Evolutionary conservation across 257 asterid species (phyloP).

Genomic region (Solanum phureja): DNA sequence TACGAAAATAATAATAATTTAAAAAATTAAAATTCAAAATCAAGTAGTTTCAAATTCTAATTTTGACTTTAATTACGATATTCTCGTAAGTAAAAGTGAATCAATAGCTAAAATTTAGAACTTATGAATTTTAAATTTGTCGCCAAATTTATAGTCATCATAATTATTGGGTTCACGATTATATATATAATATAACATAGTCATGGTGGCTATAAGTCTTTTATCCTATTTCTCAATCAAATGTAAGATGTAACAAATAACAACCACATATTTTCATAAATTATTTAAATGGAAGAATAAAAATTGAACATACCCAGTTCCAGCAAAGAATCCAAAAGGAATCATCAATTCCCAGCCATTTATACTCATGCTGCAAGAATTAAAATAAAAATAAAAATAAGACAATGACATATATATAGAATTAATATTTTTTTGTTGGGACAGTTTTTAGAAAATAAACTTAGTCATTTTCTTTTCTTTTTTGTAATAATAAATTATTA

Average conservation of each 20-base stretch:
- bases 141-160: neutral
- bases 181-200: neutral
- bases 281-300: neutral
- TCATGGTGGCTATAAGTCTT: neutral
- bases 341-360: slow-evolving; percentile 84
- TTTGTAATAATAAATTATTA: neutral
- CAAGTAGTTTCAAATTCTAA: no score
- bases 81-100: neutral
- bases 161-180: neutral
- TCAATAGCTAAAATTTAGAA: neutral
- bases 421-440: no score
- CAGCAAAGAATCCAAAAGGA: slow-evolving; percentile 74
- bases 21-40: neutral
- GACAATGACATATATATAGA: neutral
- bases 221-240: neutral
- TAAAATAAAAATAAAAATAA: neutral
- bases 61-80: no score
- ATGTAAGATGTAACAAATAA: neutral
- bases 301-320: slow-evolving; percentile 45
- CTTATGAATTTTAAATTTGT: accelerated
- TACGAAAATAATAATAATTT: neutral
- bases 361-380: slow-evolving; percentile 56
- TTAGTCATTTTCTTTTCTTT: neutral
- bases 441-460: neutral
- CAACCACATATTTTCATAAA: neutral